These are phyloP conservation scores for Penicillium malachiteum DNA, from an alignment of 495 filamentous ascomycete genomes.

Conservation along the genomic window DNA sequence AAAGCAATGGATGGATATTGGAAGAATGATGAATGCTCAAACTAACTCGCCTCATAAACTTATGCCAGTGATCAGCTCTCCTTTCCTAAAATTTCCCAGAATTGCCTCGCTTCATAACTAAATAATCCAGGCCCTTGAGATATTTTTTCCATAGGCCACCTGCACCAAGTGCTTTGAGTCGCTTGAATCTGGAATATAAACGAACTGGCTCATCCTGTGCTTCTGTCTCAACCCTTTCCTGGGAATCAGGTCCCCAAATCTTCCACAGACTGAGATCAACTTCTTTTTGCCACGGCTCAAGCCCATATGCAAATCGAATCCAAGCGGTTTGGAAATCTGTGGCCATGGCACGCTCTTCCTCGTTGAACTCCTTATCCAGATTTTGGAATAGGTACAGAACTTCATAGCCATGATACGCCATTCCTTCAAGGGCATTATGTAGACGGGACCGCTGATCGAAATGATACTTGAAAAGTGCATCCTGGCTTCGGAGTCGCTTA, in stretches of 20 bases:
- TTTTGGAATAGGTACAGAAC: constrained; percentile 13
- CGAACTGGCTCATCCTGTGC: constrained; percentile 6
- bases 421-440: constrained; percentile 3
- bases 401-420: constrained; percentile 11
- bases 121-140: constrained; percentile 3
- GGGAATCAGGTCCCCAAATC: constrained; percentile 11
- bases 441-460: constrained; percentile 15
- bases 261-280: constrained; percentile 3
- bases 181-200: constrained; percentile 9
- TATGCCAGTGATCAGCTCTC: too few relatives aligned
- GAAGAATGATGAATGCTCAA: background rate
- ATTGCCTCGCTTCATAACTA: constrained; percentile 11
- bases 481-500: constrained; percentile 1
- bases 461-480: constrained; percentile 14
- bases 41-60: too few relatives aligned
- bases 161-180: constrained; percentile 1
- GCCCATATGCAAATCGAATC: constrained; percentile 9
- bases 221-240: constrained; percentile 10
- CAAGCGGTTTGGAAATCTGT: constrained; percentile 4
- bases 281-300: constrained; percentile 6
- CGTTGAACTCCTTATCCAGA: constrained; percentile 4
- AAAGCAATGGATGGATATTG: too few relatives aligned
- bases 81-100: constrained; percentile 1
- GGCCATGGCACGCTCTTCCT: constrained; percentile 5
- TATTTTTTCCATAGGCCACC: constrained; percentile 9